Evolutionary conservation across 164 flowering plant genomes (phyloP).

Genomic region (Berberis thunbergii): DNA sequence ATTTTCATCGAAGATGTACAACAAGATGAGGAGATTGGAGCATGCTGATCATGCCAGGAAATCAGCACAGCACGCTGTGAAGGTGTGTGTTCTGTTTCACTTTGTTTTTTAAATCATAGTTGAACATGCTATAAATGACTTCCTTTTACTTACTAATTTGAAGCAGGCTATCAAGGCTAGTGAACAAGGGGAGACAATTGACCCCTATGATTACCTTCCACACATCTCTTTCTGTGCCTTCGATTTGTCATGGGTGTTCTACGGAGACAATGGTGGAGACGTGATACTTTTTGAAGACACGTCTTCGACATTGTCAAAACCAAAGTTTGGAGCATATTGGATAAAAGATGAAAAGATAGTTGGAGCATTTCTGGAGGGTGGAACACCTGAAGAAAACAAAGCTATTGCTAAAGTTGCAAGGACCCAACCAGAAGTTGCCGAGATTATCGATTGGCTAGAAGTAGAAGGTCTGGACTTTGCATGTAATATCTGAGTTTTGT

Average conservation of each 20-base stretch:
- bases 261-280: constrained; percentile 96
- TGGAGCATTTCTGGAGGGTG: constrained; percentile 44
- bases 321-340: constrained; percentile 95
- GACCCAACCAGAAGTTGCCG: constrained; percentile 61
- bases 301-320: constrained; percentile 44
- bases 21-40: constrained; percentile 86
- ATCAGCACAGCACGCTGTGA: constrained; percentile 99
- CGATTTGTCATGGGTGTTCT: constrained; percentile 94
- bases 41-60: constrained; percentile 98
- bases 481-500: constrained; percentile 41
- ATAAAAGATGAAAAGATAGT: constrained; percentile 78
- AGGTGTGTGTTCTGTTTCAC: constrained; percentile 31
- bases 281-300: constrained; percentile 75
- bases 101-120: too few relatives aligned
- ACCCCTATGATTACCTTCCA: constrained; percentile 90
- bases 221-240: constrained; percentile 92
- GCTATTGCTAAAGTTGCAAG: constrained; percentile 89
- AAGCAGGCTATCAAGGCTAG: constrained; percentile 77
- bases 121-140: too few relatives aligned
- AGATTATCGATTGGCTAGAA: constrained; percentile 36
- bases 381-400: constrained; percentile 89
- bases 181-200: constrained; percentile 62
- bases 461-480: constrained; percentile 44
- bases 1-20: constrained; percentile 84
- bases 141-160: neutral